Base-by-base conservation (phyloP, 2,329 filamentous ascomycete species). In the Aureobasidium mangrovei region DNA sequence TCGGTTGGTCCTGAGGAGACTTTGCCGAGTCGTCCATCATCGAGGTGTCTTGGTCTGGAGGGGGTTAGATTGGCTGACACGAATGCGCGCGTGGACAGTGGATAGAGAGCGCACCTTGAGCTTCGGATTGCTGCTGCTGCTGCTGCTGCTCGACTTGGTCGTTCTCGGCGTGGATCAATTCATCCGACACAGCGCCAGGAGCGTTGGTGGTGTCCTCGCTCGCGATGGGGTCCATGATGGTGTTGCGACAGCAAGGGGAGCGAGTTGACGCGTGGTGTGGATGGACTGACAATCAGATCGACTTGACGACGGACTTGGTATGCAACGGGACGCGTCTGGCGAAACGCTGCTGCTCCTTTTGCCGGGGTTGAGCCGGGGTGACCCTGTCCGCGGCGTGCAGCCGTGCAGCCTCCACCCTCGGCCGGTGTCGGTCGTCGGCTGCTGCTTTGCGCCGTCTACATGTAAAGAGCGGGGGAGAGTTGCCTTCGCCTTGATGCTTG, bases 131-230 rank as follows among this genome's bases (percentile, higher is more conserved):
- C 57, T 51, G 44, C 18, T 61, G 60, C 53, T 61, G 60, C 53
- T 60, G 49, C 57, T 62, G 59, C 12, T 59, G 56, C 56, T 67
- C 65, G 6, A 63, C 49, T 24, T 60, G 63, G 43, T 67, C 65
- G 49, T 69, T 68, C 55, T 70, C 67, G 5, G 59, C 60, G 32
- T 62, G 60, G 12, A 68, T 69, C 60, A 69, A 52, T 42, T 66
- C 62, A 45, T 69, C 67, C 3, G 66, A 68, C 10, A 62, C 62
- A 52, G 67, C 61, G 27, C 59, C 65, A 28, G 64, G 65, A 43
- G 64, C 65, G 51, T 63, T 56, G 31, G 29, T 39, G 4, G 53
- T 53, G n/a, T 59, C 58, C 49, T 59, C 58, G 38, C 53, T 56
- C n/a, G 58, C 53, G 33, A 58, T 47, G 10, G 53, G 29, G 39